These are phyloP conservation scores for Phellinidium pouzarii DNA, from an alignment of 1,284 basidiomycete genomes.

Conservation along the genomic window DNA sequence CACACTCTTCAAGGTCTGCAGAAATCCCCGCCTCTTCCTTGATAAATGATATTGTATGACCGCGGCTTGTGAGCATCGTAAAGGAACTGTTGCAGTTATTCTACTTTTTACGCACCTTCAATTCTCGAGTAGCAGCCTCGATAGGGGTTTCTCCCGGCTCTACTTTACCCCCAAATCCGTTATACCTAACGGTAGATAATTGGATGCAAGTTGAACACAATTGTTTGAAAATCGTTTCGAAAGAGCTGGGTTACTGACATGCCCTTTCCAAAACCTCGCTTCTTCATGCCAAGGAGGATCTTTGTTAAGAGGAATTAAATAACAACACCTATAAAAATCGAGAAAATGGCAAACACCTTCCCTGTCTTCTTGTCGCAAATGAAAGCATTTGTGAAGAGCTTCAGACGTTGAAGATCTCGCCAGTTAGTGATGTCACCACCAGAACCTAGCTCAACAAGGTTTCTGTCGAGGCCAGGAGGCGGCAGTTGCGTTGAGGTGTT, in stretches of 20 bases:
- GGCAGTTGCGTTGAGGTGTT: background rate
- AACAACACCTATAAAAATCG: background rate
- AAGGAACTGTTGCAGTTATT: background rate
- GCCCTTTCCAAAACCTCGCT: conserved; percentile 39
- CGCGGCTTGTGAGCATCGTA: background rate
- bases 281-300: conserved; percentile 43
- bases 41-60: background rate
- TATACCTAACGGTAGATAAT: conserved; percentile 31
- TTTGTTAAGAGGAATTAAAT: conserved; percentile 17
- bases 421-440: conserved; percentile 7
- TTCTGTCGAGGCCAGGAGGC: conserved; percentile 12
- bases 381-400: conserved; percentile 18
- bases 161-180: conserved; percentile 46
- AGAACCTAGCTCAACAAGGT: conserved; percentile 8
- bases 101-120: conserved; percentile 27
- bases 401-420: conserved; percentile 9
- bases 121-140: conserved; percentile 37
- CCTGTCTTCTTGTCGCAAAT: conserved; percentile 13
- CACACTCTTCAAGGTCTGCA: conserved; percentile 22
- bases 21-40: conserved; percentile 35
- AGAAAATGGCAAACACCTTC: conserved; percentile 4
- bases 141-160: conserved; percentile 36
- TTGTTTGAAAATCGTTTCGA: background rate
- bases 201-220: background rate
- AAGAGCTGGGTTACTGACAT: conserved; percentile 29